A percentile compares a stretch with the other conserved stretches of the same genome.
phyloP scores from a whole-genome alignment of 2,329 filamentous ascomycete genomes.

The Pezicula rhizophila region DNA sequence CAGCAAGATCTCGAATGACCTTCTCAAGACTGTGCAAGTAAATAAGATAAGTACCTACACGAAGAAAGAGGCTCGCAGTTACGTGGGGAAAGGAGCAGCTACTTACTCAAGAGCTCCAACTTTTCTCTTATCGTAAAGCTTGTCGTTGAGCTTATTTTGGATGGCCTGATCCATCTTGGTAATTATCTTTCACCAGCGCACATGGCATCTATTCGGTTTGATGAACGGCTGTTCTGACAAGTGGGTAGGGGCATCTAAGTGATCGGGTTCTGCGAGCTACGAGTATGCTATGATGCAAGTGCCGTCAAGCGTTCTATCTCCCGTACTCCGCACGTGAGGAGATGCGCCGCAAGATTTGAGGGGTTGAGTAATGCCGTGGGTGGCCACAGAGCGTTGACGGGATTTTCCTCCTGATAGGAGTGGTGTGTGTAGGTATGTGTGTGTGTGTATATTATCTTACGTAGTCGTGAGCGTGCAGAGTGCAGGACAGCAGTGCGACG shows the following conservation, averaged over 20 bases:
- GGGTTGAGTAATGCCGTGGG: no score
- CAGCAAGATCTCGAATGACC: slow-evolving; percentile 78
- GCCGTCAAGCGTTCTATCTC: no score
- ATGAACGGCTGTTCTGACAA: no score
- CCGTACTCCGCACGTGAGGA: no score
- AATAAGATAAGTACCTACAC: background rate
- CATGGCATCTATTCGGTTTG: background rate
- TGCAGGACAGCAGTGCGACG: no score
- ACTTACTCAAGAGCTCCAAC: slow-evolving; percentile 89
- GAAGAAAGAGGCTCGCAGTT: background rate
- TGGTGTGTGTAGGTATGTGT: no score
- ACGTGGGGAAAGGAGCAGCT: background rate
- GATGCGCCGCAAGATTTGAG: no score
- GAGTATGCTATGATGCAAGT: no score
- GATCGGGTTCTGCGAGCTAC: background rate
- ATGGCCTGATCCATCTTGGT: slow-evolving; percentile 76
- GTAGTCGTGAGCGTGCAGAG: no score
- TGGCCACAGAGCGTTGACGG: no score
- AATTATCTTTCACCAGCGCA: background rate
- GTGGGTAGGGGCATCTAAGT: background rate
- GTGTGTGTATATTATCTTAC: no score
- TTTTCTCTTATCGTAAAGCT: slow-evolving; percentile 98
- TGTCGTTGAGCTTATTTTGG: slow-evolving; percentile 89
- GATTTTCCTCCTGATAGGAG: no score
- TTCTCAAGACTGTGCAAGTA: slow-evolving; percentile 66